Evolutionary conservation across 352 stramenopile genomes (phyloP).

Genomic region (Halophytophthora polymorphica): DNA sequence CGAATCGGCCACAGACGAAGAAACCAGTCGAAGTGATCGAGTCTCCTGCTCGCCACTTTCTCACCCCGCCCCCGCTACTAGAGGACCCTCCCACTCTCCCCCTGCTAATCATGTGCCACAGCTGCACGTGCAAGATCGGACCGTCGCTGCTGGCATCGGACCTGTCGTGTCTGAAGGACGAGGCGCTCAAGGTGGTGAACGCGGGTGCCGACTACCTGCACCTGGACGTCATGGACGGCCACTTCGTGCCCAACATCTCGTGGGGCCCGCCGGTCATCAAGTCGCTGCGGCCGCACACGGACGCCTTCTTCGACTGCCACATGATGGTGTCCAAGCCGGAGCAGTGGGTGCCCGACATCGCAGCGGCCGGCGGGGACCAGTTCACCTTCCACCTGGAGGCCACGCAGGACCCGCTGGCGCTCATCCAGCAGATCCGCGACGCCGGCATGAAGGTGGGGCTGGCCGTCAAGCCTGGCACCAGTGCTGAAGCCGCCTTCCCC

Average conservation of each 20-base stretch:
- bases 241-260: constrained; percentile 98
- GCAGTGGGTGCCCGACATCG: constrained; percentile 95
- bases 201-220: constrained; percentile 95
- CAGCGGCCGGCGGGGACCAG: constrained; percentile 91
- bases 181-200: constrained; percentile 88
- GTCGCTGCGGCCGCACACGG: constrained; percentile 83
- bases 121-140: constrained; percentile 86
- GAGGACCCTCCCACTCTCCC: background rate
- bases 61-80: no score
- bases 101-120: constrained; percentile 65
- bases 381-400: constrained; percentile 97
- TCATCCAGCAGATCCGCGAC: constrained; percentile 84
- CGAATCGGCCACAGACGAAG: no score
- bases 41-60: no score
- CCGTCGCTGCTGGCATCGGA: constrained; percentile 94
- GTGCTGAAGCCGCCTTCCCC: constrained; percentile 82
- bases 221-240: constrained; percentile 98
- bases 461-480: constrained; percentile 93
- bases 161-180: constrained; percentile 90
- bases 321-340: constrained; percentile 97
- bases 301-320: constrained; percentile 96
- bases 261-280: constrained; percentile 97
- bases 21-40: no score
- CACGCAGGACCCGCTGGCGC: constrained; percentile 56
- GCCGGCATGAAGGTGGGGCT: constrained; percentile 95